Conservation (phyloP, 2,329 filamentous ascomycete species). For the Exserohilum turcica region DNA sequence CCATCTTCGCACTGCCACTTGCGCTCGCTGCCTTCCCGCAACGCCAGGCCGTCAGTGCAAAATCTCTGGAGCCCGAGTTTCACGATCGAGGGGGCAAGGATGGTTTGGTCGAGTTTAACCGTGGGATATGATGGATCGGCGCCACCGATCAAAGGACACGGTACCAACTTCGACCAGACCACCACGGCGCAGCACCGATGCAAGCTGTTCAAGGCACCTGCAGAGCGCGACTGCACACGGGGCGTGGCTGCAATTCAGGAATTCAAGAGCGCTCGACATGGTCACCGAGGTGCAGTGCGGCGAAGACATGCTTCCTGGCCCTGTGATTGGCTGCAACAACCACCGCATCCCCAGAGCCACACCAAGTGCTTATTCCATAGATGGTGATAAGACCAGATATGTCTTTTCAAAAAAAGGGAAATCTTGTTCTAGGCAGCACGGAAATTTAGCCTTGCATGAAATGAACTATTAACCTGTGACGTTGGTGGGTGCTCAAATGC, state of each 20-base stretch:
- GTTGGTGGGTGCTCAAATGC: slow-evolving; percentile 25
- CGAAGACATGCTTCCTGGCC: slow-evolving; percentile 18
- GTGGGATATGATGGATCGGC: slow-evolving; percentile 70
- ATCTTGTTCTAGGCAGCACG: slow-evolving; percentile 17
- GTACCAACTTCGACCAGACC: neutral
- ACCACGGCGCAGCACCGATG: neutral
- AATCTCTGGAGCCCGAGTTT: slow-evolving; percentile 83
- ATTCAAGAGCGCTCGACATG: no score
- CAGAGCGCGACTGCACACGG: neutral
- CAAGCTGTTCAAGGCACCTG: neutral
- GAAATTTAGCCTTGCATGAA: slow-evolving; percentile 15
- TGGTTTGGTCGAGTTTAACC: slow-evolving; percentile 93
- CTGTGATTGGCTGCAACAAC: slow-evolving; percentile 15
- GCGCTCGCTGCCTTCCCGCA: slow-evolving; percentile 93
- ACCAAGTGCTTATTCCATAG: neutral
- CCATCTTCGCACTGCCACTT: slow-evolving; percentile 84
- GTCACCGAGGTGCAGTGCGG: slow-evolving; percentile 10
- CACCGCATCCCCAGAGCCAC: slow-evolving; percentile 6
- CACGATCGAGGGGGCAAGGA: slow-evolving; percentile 76
- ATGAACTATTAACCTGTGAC: slow-evolving; percentile 17
- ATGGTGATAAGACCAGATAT: slow-evolving; percentile 10
- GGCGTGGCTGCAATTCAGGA: neutral
- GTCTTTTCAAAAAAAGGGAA: neutral
- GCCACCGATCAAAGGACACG: slow-evolving; percentile 1
- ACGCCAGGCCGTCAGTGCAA: slow-evolving; percentile 77